phyloP scores from a whole-genome alignment of 2,329 filamentous ascomycete genomes.

The Intubia oerlemansii region DNA sequence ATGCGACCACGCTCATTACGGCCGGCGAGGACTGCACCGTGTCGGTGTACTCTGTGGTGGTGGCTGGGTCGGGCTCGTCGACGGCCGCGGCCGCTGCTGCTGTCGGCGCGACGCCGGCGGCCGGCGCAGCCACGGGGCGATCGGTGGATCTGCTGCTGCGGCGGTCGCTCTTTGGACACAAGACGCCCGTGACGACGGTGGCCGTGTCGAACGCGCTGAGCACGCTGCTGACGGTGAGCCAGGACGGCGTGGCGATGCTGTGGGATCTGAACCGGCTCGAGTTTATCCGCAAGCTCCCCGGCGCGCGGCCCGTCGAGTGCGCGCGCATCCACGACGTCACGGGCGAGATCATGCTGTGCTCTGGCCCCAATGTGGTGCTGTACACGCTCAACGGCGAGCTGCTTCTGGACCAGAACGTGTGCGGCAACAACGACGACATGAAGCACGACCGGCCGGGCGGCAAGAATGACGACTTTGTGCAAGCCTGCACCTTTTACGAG shows the following conservation, averaged over 20 bases:
- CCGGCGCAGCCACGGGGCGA: too few species aligned
- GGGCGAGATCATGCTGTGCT: conserved; percentile 74
- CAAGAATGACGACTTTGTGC: conserved; percentile 50
- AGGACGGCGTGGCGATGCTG: conserved; percentile 57
- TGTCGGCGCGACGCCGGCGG: too few species aligned
- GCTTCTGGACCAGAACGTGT: conserved; percentile 65
- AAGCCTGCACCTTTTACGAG: conserved; percentile 82
- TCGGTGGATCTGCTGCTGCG: conserved; percentile 59
- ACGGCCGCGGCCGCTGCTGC: too few species aligned
- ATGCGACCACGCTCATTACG: conserved; percentile 78
- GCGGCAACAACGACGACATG: too few species aligned
- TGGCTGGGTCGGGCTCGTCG: conserved; percentile 35
- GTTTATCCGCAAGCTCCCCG: conserved; percentile 56
- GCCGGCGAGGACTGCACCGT: conserved; percentile 84
- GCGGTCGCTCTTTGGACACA: conserved; percentile 77
- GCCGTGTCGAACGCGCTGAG: conserved; percentile 77
- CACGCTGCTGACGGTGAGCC: conserved; percentile 64
- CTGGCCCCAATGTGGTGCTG: conserved; percentile 50
- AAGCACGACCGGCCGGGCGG: too few species aligned
- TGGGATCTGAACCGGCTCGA: conserved; percentile 89
- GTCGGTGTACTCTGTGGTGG: conserved; percentile 61
- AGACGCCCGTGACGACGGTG: conserved; percentile 59
- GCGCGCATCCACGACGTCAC: conserved; percentile 77
- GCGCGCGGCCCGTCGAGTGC: conserved; percentile 38
- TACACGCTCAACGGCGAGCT: conserved; percentile 78